phyloP scores from a whole-genome alignment of 2,329 filamentous ascomycete genomes.

The Ascosphaera apis region DNA sequence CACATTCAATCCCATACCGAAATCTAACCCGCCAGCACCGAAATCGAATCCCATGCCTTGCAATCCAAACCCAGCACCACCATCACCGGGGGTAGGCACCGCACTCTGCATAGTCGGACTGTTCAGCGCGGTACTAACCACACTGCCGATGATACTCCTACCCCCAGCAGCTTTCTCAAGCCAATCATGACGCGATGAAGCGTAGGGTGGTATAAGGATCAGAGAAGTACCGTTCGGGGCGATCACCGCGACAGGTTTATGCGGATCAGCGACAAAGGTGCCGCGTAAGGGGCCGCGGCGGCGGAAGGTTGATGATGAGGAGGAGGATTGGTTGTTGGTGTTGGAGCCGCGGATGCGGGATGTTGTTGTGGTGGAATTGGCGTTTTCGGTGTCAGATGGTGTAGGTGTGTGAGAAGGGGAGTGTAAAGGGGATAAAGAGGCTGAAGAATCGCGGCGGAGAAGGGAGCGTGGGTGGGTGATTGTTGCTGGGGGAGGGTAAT shows the following conservation, averaged over 20 bases:
- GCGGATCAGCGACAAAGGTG: constrained; percentile 24
- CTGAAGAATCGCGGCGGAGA: constrained; percentile 25
- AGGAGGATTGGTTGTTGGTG: constrained; percentile 6
- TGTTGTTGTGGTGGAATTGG: constrained; percentile 4
- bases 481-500: constrained; percentile 25
- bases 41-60: too few relatives aligned
- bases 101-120: constrained; percentile 19
- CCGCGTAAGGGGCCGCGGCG: constrained; percentile 24
- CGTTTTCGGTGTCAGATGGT: not conserved
- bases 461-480: constrained; percentile 26
- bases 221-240: constrained; percentile 25
- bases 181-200: constrained; percentile 24
- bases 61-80: constrained; percentile 16
- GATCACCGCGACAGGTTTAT: constrained; percentile 25
- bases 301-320: constrained; percentile 16
- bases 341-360: too few relatives aligned
- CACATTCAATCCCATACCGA: constrained; percentile 45
- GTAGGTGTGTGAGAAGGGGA: too few relatives aligned
- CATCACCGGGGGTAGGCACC: constrained; percentile 24
- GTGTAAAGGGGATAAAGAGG: constrained; percentile 22
- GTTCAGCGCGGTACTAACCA: constrained; percentile 19
- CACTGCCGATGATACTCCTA: constrained; percentile 12
- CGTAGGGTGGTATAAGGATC: constrained; percentile 24
- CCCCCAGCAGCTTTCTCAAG: constrained; percentile 16
- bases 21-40: constrained; percentile 33